Conservation (phyloP, 2,329 filamentous ascomycete species). For the Dichotomopilus funicola region DNA sequence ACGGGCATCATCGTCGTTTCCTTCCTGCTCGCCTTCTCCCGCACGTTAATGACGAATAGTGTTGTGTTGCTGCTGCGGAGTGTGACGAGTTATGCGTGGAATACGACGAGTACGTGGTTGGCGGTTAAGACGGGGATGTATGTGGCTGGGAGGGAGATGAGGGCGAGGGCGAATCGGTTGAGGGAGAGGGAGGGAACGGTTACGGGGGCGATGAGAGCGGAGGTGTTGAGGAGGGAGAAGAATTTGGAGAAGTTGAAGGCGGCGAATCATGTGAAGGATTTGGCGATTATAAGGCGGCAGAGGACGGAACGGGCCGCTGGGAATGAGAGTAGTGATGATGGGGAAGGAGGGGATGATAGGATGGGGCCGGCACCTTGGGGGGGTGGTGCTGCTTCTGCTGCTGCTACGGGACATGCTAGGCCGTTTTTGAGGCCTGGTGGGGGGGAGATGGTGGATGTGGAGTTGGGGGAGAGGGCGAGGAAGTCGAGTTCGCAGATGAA, state of each 20-base stretch:
- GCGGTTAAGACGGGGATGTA: constrained; percentile 19
- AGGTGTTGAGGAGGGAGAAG: constrained; percentile 20
- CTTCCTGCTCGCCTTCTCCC: constrained; percentile 24
- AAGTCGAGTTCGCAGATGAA: constrained; percentile 14
- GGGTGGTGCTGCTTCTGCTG: constrained; percentile 3
- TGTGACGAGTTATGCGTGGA: constrained; percentile 14
- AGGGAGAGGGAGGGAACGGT: constrained; percentile 16
- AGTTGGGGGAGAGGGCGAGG: constrained; percentile 16
- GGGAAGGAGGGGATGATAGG: neutral
- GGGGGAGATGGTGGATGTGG: constrained; percentile 12
- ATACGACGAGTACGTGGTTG: constrained; percentile 19
- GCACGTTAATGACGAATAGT: constrained; percentile 13
- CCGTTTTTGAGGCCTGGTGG: neutral
- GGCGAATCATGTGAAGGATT: constrained; percentile 11
- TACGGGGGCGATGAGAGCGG: constrained; percentile 20
- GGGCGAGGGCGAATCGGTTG: constrained; percentile 11
- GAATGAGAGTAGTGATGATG: neutral
- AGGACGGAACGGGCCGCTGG: neutral
- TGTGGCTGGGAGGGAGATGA: constrained; percentile 14
- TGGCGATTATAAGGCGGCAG: neutral
- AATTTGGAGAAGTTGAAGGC: constrained; percentile 18
- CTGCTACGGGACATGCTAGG: constrained; percentile 1
- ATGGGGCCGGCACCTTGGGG: constrained; percentile 7
- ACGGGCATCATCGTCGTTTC: constrained; percentile 23
- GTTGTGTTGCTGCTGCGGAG: constrained; percentile 10